Percentiles rank a stretch among this genome's conserved stretches.
Conservation (phyloP, 2,329 filamentous ascomycete species). For the Colletotrichum eleusines region DNA sequence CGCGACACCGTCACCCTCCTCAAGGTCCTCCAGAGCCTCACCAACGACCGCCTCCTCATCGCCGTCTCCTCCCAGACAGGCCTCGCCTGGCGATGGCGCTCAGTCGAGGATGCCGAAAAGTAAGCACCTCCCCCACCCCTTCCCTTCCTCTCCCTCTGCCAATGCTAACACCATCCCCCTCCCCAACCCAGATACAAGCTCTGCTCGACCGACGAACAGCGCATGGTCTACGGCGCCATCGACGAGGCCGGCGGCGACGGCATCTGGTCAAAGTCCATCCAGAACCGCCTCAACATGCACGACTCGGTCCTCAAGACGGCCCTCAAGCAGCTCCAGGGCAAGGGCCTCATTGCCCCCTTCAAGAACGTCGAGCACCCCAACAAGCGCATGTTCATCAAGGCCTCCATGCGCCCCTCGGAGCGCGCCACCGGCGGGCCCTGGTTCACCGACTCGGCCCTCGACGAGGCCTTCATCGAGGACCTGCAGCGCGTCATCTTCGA, state of each 20-base stretch:
- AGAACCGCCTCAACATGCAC: constrained; percentile 83
- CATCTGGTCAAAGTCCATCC: constrained; percentile 91
- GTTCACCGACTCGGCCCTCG: constrained; percentile 92
- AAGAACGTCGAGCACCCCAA: constrained; percentile 92
- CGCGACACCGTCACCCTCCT: constrained; percentile 67
- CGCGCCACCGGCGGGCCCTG: constrained; percentile 93
- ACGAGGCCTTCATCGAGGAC: constrained; percentile 87
- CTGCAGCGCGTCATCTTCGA: constrained; percentile 80
- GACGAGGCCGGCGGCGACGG: constrained; percentile 87
- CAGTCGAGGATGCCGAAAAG: constrained; percentile 72
- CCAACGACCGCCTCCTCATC: constrained; percentile 71
- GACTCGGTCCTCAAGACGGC: constrained; percentile 84
- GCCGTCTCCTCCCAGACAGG: constrained; percentile 58
- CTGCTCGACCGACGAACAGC: constrained; percentile 77
- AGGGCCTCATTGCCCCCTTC: constrained; percentile 87
- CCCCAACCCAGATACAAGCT: constrained; percentile 63
- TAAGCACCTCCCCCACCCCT: constrained; percentile 49
- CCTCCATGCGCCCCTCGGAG: constrained; percentile 84
- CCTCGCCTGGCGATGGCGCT: constrained; percentile 69
- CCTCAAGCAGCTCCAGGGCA: constrained; percentile 85
- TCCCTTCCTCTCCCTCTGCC: not conserved
- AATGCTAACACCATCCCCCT: not conserved
- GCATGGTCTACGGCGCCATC: constrained; percentile 88
- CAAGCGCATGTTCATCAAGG: constrained; percentile 96
- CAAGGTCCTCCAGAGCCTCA: constrained; percentile 67